phyloP scores from a whole-genome alignment of 2,329 filamentous ascomycete species.

The Lecanoromycetidae sp. region DNA sequence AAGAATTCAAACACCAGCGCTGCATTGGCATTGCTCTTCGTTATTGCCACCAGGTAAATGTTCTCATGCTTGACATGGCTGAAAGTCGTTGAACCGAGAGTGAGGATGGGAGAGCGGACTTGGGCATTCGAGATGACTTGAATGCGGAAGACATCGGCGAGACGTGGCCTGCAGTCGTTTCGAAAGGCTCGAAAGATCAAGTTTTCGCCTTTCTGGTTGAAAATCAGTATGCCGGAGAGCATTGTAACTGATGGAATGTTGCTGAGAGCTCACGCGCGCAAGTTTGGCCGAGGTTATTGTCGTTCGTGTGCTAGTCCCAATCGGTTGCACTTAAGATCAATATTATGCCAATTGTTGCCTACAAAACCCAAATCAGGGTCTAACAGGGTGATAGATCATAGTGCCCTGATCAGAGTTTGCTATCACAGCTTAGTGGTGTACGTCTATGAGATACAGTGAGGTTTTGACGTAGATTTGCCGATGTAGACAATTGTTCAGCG shows the following conservation, averaged over 20 bases:
- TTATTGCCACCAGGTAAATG: conserved; percentile 93
- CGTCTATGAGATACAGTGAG: not conserved
- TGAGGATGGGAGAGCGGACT: conserved; percentile 93
- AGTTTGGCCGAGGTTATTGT: not conserved
- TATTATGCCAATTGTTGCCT: too few relatives aligned
- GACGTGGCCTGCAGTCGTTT: conserved; percentile 91
- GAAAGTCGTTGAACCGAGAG: conserved; percentile 93
- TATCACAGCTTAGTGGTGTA: too few relatives aligned
- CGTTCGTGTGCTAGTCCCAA: conserved; percentile 5
- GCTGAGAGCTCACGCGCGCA: not conserved
- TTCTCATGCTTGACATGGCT: conserved; percentile 99
- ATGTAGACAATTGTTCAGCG: not conserved
- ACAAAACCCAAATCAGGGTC: too few relatives aligned
- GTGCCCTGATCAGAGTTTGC: too few relatives aligned
- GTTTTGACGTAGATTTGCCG: too few relatives aligned
- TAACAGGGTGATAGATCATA: too few relatives aligned
- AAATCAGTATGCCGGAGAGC: conserved; percentile 93
- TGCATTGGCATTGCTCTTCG: conserved; percentile 98
- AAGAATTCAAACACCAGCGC: conserved; percentile 97
- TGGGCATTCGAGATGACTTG: conserved; percentile 98
- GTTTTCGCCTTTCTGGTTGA: conserved; percentile 99
- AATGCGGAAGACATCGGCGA: conserved; percentile 98
- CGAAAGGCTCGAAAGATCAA: conserved; percentile 98
- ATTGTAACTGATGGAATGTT: conserved; percentile 37
- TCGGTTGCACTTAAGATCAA: too few relatives aligned